These are phyloP conservation scores for Fusarium algeriense DNA, from an alignment of 2,329 filamentous ascomycete species.

Conservation along the genomic window DNA sequence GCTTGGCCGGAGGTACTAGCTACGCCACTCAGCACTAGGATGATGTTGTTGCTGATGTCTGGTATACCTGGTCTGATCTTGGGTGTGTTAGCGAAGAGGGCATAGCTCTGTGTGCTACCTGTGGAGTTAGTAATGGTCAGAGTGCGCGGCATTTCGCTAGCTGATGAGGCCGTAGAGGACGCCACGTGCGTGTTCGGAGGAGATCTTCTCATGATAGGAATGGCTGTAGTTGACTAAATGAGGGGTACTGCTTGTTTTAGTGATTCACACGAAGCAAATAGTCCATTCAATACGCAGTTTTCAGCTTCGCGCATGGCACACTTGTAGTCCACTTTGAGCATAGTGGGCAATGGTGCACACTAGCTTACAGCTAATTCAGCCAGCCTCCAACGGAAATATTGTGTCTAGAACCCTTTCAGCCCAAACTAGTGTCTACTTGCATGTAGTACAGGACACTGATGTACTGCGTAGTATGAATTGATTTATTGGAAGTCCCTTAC, in stretches of 20 bases:
- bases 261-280: background rate
- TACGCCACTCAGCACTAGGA: background rate
- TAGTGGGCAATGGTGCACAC: rapidly evolving
- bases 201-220: background rate
- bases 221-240: background rate
- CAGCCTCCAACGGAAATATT: background rate
- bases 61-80: background rate
- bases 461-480: no score
- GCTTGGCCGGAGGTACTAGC: background rate
- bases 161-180: background rate
- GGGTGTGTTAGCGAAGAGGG: background rate
- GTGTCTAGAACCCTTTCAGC: background rate
- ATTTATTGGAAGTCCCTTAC: no score
- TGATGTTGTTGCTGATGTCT: background rate
- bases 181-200: background rate
- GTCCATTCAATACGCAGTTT: background rate
- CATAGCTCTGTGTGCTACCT: background rate
- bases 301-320: background rate
- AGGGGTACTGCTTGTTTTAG: background rate
- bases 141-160: background rate
- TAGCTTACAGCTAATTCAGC: background rate
- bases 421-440: background rate
- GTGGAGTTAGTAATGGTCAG: background rate
- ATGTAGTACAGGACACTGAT: no score
- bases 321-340: background rate